Evolutionary conservation across 306 rosid genomes (phyloP).

Genomic region (Argentina anserina): DNA sequence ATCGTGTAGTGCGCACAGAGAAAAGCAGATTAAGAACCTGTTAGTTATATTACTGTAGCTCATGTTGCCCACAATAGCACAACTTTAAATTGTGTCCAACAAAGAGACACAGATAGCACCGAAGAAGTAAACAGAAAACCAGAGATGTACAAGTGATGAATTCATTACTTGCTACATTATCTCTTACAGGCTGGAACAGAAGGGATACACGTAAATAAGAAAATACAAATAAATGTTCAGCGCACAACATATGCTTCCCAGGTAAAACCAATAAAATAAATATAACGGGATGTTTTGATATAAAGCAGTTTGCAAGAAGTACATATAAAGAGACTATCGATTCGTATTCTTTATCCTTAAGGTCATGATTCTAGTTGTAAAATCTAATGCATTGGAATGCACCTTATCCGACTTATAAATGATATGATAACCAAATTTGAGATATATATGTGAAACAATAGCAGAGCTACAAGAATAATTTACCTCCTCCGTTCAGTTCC

Average conservation of each 20-base stretch:
- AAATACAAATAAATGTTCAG: background rate
- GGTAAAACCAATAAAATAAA: background rate
- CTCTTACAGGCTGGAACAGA: background rate
- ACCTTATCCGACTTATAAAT: background rate
- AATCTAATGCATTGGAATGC: background rate
- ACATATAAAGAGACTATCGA: background rate
- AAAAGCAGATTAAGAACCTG: background rate
- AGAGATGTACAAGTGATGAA: background rate
- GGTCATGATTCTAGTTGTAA: background rate
- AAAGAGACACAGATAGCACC: background rate
- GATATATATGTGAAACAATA: background rate
- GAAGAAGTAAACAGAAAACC: background rate
- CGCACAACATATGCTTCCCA: background rate
- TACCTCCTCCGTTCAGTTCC: constrained; percentile 68
- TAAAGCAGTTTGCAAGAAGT: constrained; percentile 2
- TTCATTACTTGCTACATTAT: background rate
- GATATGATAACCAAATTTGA: background rate
- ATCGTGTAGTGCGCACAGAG: background rate
- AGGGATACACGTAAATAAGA: background rate
- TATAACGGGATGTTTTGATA: constrained; percentile 9
- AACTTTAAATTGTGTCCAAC: background rate
- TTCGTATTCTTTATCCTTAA: background rate
- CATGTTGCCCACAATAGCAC: background rate
- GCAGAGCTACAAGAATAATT: constrained; percentile 17
- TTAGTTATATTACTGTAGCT: background rate